Conservation (phyloP, 257 asterid species). For the Ilex asprella region DNA sequence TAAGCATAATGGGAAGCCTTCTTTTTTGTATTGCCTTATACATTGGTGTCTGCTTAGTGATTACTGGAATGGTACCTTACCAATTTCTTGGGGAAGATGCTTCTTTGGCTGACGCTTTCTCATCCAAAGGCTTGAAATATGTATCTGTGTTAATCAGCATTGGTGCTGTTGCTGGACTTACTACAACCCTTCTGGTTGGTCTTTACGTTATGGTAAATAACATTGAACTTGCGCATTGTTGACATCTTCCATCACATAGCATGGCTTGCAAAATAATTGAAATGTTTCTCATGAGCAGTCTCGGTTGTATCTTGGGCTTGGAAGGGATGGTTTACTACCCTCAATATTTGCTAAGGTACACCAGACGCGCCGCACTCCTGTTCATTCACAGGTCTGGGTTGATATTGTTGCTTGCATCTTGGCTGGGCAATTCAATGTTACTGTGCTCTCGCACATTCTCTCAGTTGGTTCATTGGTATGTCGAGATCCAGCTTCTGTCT, state of each 20-base stretch:
- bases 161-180: background rate
- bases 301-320: background rate
- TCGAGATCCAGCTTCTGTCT: too few species aligned
- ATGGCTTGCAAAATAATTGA: background rate
- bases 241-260: background rate
- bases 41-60: background rate
- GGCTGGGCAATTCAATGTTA: background rate
- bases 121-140: background rate
- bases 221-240: too few species aligned
- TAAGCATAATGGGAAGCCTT: background rate
- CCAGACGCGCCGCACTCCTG: background rate
- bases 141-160: background rate
- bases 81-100: background rate
- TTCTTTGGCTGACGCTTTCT: background rate
- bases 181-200: background rate
- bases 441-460: background rate
- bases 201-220: background rate
- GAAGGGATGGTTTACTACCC: background rate
- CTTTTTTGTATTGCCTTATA: background rate
- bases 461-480: background rate
- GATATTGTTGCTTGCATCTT: background rate
- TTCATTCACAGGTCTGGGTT: background rate
- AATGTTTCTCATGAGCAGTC: background rate
- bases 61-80: background rate
- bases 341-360: background rate